These are phyloP conservation scores for Dendrobium catenatum DNA, from an alignment of 106 monocot species.

Conservation along the genomic window DNA sequence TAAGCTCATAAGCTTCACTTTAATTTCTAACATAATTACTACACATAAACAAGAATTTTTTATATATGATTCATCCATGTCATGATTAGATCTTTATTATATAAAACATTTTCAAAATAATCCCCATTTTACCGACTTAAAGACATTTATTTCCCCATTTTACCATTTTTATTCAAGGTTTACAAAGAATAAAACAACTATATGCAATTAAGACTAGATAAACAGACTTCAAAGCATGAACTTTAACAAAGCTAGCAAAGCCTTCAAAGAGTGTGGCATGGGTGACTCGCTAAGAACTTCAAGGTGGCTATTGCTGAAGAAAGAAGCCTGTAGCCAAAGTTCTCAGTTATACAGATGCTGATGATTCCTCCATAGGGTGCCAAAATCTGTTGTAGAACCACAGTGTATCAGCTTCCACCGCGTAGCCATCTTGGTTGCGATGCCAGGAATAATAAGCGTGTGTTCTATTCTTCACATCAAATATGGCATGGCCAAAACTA, in stretches of 20 bases:
- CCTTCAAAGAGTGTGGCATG: background rate
- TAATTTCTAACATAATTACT: background rate
- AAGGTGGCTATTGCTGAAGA: too few species aligned
- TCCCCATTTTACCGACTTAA: background rate
- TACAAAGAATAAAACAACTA: background rate
- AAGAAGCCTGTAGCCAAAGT: background rate
- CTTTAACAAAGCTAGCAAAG: background rate
- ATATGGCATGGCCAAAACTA: conserved; percentile 55
- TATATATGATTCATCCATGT: background rate
- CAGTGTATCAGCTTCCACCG: conserved; percentile 30
- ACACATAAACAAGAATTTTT: background rate
- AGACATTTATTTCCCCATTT: background rate
- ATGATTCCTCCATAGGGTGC: conserved; percentile 8
- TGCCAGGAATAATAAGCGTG: conserved; percentile 50
- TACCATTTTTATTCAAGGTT: background rate
- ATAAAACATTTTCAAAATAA: background rate
- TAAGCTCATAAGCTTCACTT: too few species aligned
- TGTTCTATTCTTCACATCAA: conserved; percentile 43
- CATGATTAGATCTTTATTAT: background rate
- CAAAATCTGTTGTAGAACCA: conserved; percentile 45
- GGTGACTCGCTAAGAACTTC: too few species aligned
- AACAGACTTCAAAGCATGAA: background rate
- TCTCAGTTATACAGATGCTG: conserved; percentile 1
- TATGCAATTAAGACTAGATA: background rate
- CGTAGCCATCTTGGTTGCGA: conserved; percentile 39